These are phyloP conservation scores for Leccinum boreale DNA, from an alignment of 768 basidiomycete genomes.

Conservation along the genomic window DNA sequence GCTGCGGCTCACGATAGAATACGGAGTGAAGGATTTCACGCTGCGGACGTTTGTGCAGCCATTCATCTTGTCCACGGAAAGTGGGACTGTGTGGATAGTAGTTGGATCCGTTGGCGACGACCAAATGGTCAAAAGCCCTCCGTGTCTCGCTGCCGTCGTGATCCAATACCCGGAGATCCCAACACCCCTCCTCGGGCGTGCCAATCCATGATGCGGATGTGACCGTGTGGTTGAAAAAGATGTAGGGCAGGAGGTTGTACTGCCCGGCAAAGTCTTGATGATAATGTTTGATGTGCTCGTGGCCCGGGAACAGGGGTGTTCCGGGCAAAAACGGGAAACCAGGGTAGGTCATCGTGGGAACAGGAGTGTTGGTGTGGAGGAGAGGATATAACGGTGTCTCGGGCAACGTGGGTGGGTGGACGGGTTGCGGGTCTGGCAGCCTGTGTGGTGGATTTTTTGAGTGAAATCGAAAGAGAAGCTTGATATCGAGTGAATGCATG, in stretches of 20 bases:
- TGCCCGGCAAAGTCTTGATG: constrained; percentile 41
- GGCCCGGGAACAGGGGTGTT: constrained; percentile 49
- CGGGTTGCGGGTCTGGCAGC: constrained; percentile 32
- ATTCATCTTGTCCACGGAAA: constrained; percentile 48
- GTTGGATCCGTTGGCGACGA: constrained; percentile 56
- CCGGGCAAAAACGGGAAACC: constrained; percentile 47
- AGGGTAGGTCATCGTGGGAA: constrained; percentile 59
- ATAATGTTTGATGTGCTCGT: constrained; percentile 45
- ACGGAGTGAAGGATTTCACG: constrained; percentile 51
- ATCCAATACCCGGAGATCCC: constrained; percentile 40
- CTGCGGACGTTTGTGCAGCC: constrained; percentile 36
- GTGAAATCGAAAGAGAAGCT: not conserved
- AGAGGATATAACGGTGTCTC: constrained; percentile 54
- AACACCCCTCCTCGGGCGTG: constrained; percentile 34
- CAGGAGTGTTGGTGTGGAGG: constrained; percentile 53
- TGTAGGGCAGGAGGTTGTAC: constrained; percentile 37
- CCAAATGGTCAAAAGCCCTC: constrained; percentile 48
- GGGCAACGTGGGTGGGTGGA: constrained; percentile 46
- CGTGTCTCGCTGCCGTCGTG: constrained; percentile 18
- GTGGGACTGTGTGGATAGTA: constrained; percentile 45
- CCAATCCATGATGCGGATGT: constrained; percentile 44
- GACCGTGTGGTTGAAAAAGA: constrained; percentile 44
- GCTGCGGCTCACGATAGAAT: constrained; percentile 48
- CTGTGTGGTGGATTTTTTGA: constrained; percentile 10
- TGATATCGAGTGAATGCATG: too few relatives aligned